Percentiles rank a stretch among this genome's conserved stretches.
Evolutionary conservation across 495 filamentous ascomycete genomes (phyloP).

Genomic region (Penicillium bialowiezense): DNA sequence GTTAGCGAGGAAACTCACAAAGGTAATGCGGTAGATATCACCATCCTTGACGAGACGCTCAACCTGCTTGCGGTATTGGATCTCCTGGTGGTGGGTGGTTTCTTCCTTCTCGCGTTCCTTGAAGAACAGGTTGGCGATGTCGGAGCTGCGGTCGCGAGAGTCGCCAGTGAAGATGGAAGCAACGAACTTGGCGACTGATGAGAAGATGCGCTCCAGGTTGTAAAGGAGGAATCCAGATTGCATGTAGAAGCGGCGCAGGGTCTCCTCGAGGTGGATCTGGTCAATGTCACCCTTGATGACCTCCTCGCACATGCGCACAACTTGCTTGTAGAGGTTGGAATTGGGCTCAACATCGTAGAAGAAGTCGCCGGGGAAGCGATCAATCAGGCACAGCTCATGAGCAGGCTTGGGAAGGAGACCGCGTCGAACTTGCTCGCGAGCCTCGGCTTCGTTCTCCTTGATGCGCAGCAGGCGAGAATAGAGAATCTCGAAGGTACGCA

Average conservation of each 20-base stretch:
- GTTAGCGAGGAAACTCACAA: conserved; percentile 56
- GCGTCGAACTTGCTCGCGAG: conserved; percentile 67
- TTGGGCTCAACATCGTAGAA: conserved; percentile 64
- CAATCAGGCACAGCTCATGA: conserved; percentile 69
- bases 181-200: conserved; percentile 70
- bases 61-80: conserved; percentile 80
- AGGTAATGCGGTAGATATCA: conserved; percentile 83
- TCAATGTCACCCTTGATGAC: conserved; percentile 75
- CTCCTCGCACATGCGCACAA: conserved; percentile 65
- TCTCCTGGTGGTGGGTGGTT: conserved; percentile 80
- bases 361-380: conserved; percentile 76
- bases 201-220: conserved; percentile 80
- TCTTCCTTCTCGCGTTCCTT: conserved; percentile 74
- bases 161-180: conserved; percentile 74
- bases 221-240: conserved; percentile 87
- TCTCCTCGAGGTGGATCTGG: conserved; percentile 77
- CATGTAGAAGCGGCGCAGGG: conserved; percentile 83
- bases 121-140: conserved; percentile 79
- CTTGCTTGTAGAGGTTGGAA: conserved; percentile 68
- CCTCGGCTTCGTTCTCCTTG: conserved; percentile 71
- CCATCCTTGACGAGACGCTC: conserved; percentile 83
- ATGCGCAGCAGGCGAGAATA: conserved; percentile 80
- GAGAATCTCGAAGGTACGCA: conserved; percentile 83
- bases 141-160: conserved; percentile 83
- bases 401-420: conserved; percentile 70